Evolutionary conservation across 768 basidiomycete species (phyloP).

Genomic region (Trametes sanguinea): DNA sequence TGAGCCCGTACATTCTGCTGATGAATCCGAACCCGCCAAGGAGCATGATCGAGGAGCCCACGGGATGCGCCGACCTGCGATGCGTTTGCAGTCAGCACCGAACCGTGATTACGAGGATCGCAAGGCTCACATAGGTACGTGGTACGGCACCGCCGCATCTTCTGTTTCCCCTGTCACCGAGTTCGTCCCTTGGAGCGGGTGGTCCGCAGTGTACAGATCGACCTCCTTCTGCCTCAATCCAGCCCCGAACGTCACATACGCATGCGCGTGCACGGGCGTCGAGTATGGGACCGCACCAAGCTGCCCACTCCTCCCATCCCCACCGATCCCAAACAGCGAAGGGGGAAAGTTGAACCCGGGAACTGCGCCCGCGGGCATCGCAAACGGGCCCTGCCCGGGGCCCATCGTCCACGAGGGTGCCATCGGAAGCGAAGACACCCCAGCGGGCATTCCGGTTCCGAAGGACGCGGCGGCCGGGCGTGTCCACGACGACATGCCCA

Average conservation of each 20-base stretch:
- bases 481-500: conserved; percentile 6
- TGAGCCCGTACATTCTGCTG: conserved; percentile 80
- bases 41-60: conserved; percentile 78
- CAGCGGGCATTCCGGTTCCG: conserved; percentile 3
- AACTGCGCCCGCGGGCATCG: neutral
- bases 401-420: neutral
- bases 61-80: conserved; percentile 72
- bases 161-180: conserved; percentile 47
- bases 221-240: conserved; percentile 85
- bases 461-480: neutral
- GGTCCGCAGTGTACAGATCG: conserved; percentile 70
- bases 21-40: conserved; percentile 90
- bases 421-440: neutral
- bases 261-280: conserved; percentile 65
- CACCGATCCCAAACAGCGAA: conserved; percentile 28
- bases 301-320: neutral
- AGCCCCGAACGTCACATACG: conserved; percentile 85
- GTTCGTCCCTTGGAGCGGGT: conserved; percentile 57
- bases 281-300: conserved; percentile 42
- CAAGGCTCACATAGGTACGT: conserved; percentile 70
- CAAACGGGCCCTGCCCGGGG: neutral
- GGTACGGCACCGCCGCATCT: conserved; percentile 67
- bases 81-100: neutral
- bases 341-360: conserved; percentile 4
- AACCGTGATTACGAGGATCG: neutral